These are phyloP conservation scores for Cajanus cajan DNA, from an alignment of 306 rosid species.

Conservation along the genomic window DNA sequence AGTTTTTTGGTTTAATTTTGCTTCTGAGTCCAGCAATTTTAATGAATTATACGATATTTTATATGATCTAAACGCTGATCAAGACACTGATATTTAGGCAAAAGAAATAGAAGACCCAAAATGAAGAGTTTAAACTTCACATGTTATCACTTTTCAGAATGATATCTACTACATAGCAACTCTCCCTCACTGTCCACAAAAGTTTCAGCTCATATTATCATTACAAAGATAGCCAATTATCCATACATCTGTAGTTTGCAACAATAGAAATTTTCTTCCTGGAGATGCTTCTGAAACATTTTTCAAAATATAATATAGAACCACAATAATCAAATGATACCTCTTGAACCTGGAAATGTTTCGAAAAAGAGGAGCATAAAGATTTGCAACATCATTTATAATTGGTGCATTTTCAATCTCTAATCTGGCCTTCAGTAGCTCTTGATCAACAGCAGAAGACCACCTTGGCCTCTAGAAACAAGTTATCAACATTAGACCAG, in stretches of 20 bases:
- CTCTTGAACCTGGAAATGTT: constrained; percentile 79
- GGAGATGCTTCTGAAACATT: not conserved
- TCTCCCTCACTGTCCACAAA: not conserved
- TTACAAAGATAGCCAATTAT: not conserved
- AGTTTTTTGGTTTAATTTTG: not conserved
- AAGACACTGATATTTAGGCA: not conserved
- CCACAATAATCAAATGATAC: constrained; percentile 36
- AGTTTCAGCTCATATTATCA: not conserved
- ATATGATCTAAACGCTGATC: not conserved
- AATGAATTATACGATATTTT: not conserved
- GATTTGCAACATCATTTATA: constrained; percentile 46
- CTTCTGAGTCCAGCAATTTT: not conserved
- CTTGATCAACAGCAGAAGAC: constrained; percentile 65
- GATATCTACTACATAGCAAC: not conserved
- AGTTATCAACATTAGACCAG: constrained; percentile 28
- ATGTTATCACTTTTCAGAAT: not conserved
- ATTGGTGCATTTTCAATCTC: constrained; percentile 76
- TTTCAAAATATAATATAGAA: not conserved
- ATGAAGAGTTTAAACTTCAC: not conserved
- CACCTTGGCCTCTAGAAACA: constrained; percentile 63
- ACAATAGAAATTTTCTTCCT: not conserved
- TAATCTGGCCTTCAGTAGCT: constrained; percentile 49
- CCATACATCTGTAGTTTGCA: not conserved
- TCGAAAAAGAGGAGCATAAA: constrained; percentile 66
- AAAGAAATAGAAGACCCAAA: not conserved